phyloP scores from a whole-genome alignment of 257 asterid genomes.

The Cynanchum wilfordii region DNA sequence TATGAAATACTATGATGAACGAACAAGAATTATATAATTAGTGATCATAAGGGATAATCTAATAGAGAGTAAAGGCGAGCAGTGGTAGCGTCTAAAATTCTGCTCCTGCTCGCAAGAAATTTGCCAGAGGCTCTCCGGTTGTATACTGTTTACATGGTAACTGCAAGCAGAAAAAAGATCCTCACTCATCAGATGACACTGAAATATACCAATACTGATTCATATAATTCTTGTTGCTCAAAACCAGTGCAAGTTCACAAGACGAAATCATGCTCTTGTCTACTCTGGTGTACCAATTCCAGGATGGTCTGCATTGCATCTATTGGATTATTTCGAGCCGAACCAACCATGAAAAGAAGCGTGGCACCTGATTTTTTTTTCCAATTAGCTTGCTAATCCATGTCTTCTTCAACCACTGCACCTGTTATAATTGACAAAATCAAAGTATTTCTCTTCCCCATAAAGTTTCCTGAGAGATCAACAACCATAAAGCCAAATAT shows the following conservation, averaged over 20 bases:
- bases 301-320: not conserved
- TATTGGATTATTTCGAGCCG: not conserved
- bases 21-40: too few species aligned
- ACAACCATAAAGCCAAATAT: not conserved
- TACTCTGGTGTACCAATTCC: not conserved
- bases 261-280: not conserved
- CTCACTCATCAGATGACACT: not conserved
- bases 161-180: not conserved
- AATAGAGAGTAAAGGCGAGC: not conserved
- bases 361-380: not conserved
- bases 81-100: conserved; percentile 2
- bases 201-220: not conserved
- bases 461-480: conserved; percentile 48
- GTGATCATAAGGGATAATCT: too few species aligned
- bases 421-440: conserved; percentile 32
- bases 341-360: conserved; percentile 1
- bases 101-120: conserved; percentile 4
- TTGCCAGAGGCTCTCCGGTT: not conserved
- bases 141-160: not conserved
- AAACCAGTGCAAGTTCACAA: not conserved
- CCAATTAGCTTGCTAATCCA: not conserved
- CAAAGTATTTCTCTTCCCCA: conserved; percentile 62
- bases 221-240: not conserved
- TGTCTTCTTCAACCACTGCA: conserved; percentile 25
- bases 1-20: too few species aligned